These are phyloP conservation scores for Cladophialophora psammophila DNA, from an alignment of 2,329 filamentous ascomycete species.

Conservation along the genomic window DNA sequence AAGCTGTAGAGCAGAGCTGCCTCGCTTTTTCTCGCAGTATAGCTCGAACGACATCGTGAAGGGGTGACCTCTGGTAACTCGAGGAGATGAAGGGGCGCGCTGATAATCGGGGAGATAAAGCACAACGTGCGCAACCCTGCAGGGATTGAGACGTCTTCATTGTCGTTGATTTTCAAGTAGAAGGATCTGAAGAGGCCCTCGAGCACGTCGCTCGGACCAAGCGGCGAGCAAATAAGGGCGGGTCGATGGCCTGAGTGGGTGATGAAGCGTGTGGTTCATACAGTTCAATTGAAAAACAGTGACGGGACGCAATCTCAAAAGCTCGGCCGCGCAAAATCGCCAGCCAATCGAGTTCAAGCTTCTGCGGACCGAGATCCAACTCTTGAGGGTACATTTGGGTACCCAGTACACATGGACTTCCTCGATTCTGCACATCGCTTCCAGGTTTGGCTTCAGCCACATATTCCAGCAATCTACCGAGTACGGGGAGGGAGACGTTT, in stretches of 20 bases:
- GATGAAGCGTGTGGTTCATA: not conserved
- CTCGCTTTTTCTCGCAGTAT: not conserved
- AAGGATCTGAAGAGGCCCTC: not conserved
- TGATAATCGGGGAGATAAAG: not conserved
- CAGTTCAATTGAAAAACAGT: not conserved
- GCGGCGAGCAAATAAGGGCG: not conserved
- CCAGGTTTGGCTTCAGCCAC: no score
- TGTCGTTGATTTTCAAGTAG: not conserved
- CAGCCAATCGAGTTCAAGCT: constrained; percentile 14
- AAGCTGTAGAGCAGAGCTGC: constrained; percentile 7
- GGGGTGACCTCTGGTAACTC: not conserved
- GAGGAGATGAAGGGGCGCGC: constrained; percentile 11
- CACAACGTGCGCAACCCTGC: constrained; percentile 16
- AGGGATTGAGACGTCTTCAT: constrained; percentile 25
- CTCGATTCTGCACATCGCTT: not conserved
- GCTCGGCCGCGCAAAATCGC: not conserved
- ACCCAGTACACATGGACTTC: no score
- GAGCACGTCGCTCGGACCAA: not conserved
- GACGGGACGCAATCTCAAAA: constrained; percentile 8
- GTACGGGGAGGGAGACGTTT: not conserved
- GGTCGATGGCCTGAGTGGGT: not conserved
- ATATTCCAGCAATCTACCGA: not conserved
- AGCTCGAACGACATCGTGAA: constrained; percentile 4
- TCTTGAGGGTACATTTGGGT: not conserved
- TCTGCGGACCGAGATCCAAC: constrained; percentile 12